phyloP scores from a whole-genome alignment of 306 rosid species.

The Cajanus cajan region DNA sequence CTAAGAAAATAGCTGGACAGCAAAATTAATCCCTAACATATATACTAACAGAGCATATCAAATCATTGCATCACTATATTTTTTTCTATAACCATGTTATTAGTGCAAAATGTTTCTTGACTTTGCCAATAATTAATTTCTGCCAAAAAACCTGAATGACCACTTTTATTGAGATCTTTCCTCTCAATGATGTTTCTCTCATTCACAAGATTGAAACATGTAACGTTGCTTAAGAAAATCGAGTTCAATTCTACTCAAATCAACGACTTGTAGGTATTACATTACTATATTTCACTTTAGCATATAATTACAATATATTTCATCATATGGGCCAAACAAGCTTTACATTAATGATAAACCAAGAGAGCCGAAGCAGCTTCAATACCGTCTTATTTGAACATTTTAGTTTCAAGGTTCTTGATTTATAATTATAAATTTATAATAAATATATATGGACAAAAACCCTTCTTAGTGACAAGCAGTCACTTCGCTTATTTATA shows the following conservation, averaged over 20 bases:
- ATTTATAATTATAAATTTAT: background rate
- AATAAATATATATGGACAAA: background rate
- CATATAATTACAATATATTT: background rate
- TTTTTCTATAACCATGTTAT: no score
- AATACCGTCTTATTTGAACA: constrained; percentile 15
- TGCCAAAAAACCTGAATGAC: no score
- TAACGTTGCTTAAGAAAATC: no score
- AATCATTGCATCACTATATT: background rate
- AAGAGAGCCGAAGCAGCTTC: background rate
- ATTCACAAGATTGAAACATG: no score
- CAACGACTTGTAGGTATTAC: background rate
- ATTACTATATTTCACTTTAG: constrained; percentile 6
- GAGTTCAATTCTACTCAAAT: no score
- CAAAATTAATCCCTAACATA: constrained; percentile 8
- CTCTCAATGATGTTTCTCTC: no score
- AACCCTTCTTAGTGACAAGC: background rate
- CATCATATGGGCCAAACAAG: constrained; percentile 6
- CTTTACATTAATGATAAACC: background rate
- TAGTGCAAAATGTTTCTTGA: no score
- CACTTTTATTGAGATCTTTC: no score
- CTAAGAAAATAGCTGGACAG: constrained; percentile 7
- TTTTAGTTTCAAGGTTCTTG: constrained; percentile 1
- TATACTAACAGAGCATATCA: constrained; percentile 11
- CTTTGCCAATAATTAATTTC: no score
- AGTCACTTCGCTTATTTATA: constrained; percentile 4